Conservation (phyloP, 345 rosid species). For the Dipteronia sinensis region DNA sequence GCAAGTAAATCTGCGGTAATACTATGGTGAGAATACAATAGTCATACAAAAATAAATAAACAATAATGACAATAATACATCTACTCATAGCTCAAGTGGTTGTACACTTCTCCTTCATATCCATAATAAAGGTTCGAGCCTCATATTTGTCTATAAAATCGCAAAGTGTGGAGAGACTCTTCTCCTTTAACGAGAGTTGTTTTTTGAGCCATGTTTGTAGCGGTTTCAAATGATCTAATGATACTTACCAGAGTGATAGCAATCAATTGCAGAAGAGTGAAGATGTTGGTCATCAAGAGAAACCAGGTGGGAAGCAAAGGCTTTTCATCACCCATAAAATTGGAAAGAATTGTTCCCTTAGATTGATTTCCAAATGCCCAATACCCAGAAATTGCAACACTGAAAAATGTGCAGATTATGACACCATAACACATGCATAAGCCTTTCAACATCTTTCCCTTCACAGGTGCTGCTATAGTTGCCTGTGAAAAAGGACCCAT, state of each 20-base stretch:
- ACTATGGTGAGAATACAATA: background rate
- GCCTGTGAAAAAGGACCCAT: slow-evolving; percentile 32
- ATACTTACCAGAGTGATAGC: slow-evolving; percentile 49
- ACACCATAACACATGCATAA: slow-evolving; percentile 50
- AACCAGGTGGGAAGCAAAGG: slow-evolving; percentile 56
- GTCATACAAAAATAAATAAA: background rate
- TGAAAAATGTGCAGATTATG: slow-evolving; percentile 36
- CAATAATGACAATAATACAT: no score
- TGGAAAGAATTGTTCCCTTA: slow-evolving; percentile 32
- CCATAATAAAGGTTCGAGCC: no score
- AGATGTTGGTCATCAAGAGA: slow-evolving; percentile 47
- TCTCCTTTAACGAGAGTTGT: no score
- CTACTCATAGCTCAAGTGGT: no score
- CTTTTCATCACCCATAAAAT: slow-evolving; percentile 39
- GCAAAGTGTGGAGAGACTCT: no score
- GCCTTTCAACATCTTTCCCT: slow-evolving; percentile 71
- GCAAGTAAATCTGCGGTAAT: slow-evolving; percentile 47
- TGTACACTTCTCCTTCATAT: no score
- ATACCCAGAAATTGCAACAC: slow-evolving; percentile 55
- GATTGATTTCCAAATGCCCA: slow-evolving; percentile 61
- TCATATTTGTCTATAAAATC: no score
- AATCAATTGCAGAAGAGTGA: slow-evolving; percentile 40
- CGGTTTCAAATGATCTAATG: background rate
- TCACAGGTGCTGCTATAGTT: slow-evolving; percentile 57
- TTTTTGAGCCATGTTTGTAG: no score